Conservation (phyloP, 352 stramenopile genomes). For the Phytophthora niederhauseri region DNA sequence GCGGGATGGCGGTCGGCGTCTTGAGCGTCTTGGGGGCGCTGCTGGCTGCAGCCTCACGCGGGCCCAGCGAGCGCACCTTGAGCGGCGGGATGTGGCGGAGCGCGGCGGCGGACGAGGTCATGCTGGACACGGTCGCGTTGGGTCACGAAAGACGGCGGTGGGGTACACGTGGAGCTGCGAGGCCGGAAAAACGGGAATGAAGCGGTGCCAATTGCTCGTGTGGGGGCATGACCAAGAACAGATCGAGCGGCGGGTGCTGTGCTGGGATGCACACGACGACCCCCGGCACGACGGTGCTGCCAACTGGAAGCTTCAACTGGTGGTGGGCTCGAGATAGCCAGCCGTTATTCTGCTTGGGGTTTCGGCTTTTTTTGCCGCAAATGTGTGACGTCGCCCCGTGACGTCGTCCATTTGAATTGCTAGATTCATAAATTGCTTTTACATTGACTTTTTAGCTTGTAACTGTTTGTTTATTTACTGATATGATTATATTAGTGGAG, state of each 20-base stretch:
- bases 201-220: background rate
- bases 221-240: background rate
- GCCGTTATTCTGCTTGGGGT: conserved; percentile 26
- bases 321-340: conserved; percentile 22
- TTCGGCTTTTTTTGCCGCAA: background rate
- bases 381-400: conserved; percentile 1
- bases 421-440: conserved; percentile 4
- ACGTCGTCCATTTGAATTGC: conserved; percentile 11
- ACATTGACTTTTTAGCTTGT: no score
- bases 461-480: no score
- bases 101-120: conserved; percentile 20
- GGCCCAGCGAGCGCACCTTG: conserved; percentile 22
- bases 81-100: conserved; percentile 29
- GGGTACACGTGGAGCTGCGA: conserved; percentile 16
- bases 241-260: conserved; percentile 5
- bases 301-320: conserved; percentile 12
- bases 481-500: no score
- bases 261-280: conserved; percentile 14
- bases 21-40: conserved; percentile 15
- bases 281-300: conserved; percentile 5
- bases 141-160: conserved; percentile 8
- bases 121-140: background rate
- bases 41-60: conserved; percentile 15
- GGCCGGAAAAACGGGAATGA: conserved; percentile 38
- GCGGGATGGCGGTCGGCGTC: conserved; percentile 53